Base-by-base conservation (phyloP, 2,329 filamentous ascomycete genomes). In the Neonectria neomacrospora region DNA sequence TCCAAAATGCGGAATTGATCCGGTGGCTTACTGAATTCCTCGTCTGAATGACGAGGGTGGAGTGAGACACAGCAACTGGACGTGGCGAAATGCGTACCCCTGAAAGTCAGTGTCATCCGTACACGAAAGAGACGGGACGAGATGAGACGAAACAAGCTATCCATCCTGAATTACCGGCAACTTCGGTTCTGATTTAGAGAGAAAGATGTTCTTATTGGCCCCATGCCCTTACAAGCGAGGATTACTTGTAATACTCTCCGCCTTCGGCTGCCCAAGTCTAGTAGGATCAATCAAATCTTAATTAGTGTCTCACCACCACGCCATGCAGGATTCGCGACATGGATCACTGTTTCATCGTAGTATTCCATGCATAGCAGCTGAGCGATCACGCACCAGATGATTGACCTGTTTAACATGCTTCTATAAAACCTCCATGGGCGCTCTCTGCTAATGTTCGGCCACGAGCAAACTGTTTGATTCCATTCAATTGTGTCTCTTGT, bases 321-420 rank as follows among this genome's bases (percentile, higher is more conserved):
- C 42, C 7, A 55, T 32, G 51, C 26, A 51, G 45, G 52, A 55
- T 44, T 37, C 52, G 22, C 42, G 44, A 48, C 57, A 54, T 60
- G 51, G 51, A 26, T 48, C 32, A n/a, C 8, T 39, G 45, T 51
- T 48, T 53, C 18, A 50, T 26, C 26, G 20, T 20, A 4, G 3
- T 3, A 1, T 16, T 16, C 34, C 23, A 44, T 14, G 8, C 16
- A 22, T 3, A 26, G 23, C 6, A 6, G 16, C 34, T 45, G 14
- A 45, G 28, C 32, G 20, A 23, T n/a, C 6, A 26, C 12, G 42
- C 34, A 50, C 16, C 14, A 6, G 10, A 23, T 34, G 6, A 22
- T 34, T 26, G 26, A 20, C 3, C 8, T 22, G 4, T 2, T 9
- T 26, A 20, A n/a, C 26, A 20, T 6, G 9, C n/a, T 26, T 28